Evolutionary conservation across 2,329 filamentous ascomycete species (phyloP), one percentile per base, ranked within the genome.

Genomic region (Xylaria sp.): DNA sequence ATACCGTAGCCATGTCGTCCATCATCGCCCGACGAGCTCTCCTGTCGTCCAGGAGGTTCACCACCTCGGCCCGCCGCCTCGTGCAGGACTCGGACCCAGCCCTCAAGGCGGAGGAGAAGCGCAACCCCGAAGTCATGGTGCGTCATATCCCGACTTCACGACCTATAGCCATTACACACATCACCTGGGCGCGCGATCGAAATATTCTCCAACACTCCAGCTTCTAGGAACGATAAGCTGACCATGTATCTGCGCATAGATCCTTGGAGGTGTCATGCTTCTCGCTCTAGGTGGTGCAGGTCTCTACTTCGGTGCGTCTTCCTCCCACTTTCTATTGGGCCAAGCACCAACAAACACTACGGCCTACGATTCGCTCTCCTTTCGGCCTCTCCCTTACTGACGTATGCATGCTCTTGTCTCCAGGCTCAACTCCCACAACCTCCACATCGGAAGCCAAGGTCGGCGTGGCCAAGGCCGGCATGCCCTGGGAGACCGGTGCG

Each of bases 251-350:
- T 3, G 25, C 41, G 54, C 63, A 72, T 78, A 98, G 96, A 90
- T 98, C 79, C 92, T 99, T 74, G 89, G 94, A 73, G 93, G 90
- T 79, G 91, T 98, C 81, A 97, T 98, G 94, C 90, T 92, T 77
- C 91, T 91, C 81, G 92, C 93, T 77, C 92, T 98, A 79, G 90
- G 91, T 79, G 90, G 96, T 77, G 95, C 93, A 75, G 95, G 95
- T 81, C 97, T 91, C 90, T 94, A 94, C 85, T 93, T 96, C 78
- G 92, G 92, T 93, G 87, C 80, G 83, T 75, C 60, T 62, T 67
- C 60, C 58, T 46, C 48, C 46, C n/a, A n/a, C 34, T 15, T 5
- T 41, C 48, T 46, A n/a, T 10, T 12, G 9, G 34, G 34, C 37
- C 25, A 46, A 18, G 12, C 44, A 69, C 57, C 66, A n/a, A 62